phyloP scores from a whole-genome alignment of 169 alveolate species.

The Plasmodium gaboni region DNA sequence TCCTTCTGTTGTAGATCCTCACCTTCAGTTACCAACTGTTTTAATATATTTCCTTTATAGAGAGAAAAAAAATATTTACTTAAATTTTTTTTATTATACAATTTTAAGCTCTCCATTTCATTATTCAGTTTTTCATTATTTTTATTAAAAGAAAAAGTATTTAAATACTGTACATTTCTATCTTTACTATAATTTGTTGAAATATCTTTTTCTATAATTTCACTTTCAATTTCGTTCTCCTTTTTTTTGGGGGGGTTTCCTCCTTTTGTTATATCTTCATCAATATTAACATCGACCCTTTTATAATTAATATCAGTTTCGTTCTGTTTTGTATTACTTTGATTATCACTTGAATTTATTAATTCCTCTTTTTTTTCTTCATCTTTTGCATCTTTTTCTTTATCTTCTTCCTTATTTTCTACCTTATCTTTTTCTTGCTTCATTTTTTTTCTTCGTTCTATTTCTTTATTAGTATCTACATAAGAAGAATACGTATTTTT shows the following conservation, averaged over 20 bases:
- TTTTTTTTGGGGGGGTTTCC: background rate
- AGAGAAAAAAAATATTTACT: conserved; percentile 62
- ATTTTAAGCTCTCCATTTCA: conserved; percentile 33
- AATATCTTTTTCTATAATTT: conserved; percentile 26
- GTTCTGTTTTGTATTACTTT: background rate
- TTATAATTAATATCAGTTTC: conserved; percentile 19
- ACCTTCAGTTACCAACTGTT: conserved; percentile 73
- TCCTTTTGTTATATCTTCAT: background rate
- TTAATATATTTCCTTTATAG: conserved; percentile 58
- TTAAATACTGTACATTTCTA: conserved; percentile 9
- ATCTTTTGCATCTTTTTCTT: background rate
- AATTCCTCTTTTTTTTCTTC: background rate
- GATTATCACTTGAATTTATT: background rate
- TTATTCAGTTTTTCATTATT: background rate
- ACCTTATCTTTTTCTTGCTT: background rate
- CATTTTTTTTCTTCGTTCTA: background rate
- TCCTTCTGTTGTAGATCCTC: conserved; percentile 36
- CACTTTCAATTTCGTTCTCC: background rate
- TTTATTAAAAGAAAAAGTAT: conserved; percentile 21
- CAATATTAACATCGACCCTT: conserved; percentile 7
- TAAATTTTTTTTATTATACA: conserved; percentile 64
- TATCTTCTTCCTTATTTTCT: conserved; percentile 30
- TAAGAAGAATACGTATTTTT: conserved; percentile 15
- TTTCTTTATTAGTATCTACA: background rate
- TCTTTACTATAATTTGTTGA: conserved; percentile 18